phyloP scores from a whole-genome alignment of 805 yeast species.

The Grigorovia yakushimaensis region DNA sequence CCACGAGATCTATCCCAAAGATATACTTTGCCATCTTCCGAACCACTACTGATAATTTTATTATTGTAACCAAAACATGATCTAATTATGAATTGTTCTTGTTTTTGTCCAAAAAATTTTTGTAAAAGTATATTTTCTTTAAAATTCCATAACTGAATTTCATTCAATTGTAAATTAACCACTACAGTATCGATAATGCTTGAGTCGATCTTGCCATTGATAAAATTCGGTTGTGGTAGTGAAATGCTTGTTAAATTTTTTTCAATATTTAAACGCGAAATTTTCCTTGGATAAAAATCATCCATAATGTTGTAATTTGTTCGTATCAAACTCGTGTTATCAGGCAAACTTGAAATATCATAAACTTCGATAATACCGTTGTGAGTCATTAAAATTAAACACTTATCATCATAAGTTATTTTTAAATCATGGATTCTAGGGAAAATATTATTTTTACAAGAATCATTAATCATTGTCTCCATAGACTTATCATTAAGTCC shows the following conservation, averaged over 20 bases:
- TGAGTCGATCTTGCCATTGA: constrained; percentile 10
- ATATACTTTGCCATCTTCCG: constrained; percentile 70
- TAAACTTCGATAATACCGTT: constrained; percentile 54
- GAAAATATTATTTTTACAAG: constrained; percentile 6
- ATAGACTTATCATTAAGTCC: neutral
- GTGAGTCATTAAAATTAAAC: constrained; percentile 55
- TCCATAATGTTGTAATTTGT: constrained; percentile 9
- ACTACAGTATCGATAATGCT: constrained; percentile 18
- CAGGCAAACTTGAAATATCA: constrained; percentile 32
- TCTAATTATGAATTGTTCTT: constrained; percentile 58
- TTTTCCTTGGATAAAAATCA: constrained; percentile 23
- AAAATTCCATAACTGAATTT: constrained; percentile 75
- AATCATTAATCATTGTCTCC: neutral
- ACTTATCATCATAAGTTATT: constrained; percentile 52
- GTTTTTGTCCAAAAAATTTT: constrained; percentile 64
- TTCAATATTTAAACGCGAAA: constrained; percentile 40
- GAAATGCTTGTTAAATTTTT: constrained; percentile 58
- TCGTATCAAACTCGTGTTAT: constrained; percentile 7
- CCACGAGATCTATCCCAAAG: constrained; percentile 73
- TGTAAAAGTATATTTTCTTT: constrained; percentile 45
- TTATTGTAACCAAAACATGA: constrained; percentile 70
- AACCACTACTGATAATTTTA: constrained; percentile 65
- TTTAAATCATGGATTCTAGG: constrained; percentile 59
- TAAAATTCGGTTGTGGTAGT: constrained; percentile 35
- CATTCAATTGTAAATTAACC: constrained; percentile 63